A percentile compares a stretch with the other conserved stretches of the same genome.
Conservation (phyloP, 805 yeast species). For the Ogataea pilisensis region DNA sequence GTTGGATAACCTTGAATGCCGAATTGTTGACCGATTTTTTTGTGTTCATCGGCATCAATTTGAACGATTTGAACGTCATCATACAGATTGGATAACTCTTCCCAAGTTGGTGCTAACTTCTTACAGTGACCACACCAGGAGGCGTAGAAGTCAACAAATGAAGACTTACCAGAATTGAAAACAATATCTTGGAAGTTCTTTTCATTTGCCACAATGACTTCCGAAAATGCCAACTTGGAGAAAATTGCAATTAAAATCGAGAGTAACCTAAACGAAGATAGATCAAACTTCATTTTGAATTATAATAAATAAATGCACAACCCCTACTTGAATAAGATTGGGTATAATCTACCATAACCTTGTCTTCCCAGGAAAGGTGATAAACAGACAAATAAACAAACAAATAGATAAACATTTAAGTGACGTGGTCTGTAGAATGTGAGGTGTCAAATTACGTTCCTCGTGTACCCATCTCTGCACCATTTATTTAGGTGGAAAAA, state of each 20-base stretch:
- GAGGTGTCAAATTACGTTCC: too few relatives aligned
- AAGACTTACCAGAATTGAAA: constrained; percentile 59
- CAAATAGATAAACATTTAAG: too few relatives aligned
- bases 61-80: constrained; percentile 34
- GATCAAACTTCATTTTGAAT: constrained; percentile 3
- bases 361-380: too few relatives aligned
- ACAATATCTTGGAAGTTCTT: constrained; percentile 52
- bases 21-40: constrained; percentile 45
- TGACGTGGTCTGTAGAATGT: too few relatives aligned
- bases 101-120: constrained; percentile 48
- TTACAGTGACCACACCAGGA: constrained; percentile 74
- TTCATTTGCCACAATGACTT: constrained; percentile 43
- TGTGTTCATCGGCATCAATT: constrained; percentile 58
- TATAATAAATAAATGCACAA: too few relatives aligned
- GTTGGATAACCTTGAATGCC: constrained; percentile 65
- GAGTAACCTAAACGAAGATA: background rate
- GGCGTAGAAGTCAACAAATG: constrained; percentile 73
- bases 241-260: background rate
- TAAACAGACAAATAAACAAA: too few relatives aligned
- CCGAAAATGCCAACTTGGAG: constrained; percentile 11
- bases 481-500: too few relatives aligned
- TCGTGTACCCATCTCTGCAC: too few relatives aligned
- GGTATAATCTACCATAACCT: too few relatives aligned
- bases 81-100: constrained; percentile 23
- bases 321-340: too few relatives aligned